Conservation (phyloP, 495 filamentous ascomycete species). For the Tuber microsphaerosporum region DNA sequence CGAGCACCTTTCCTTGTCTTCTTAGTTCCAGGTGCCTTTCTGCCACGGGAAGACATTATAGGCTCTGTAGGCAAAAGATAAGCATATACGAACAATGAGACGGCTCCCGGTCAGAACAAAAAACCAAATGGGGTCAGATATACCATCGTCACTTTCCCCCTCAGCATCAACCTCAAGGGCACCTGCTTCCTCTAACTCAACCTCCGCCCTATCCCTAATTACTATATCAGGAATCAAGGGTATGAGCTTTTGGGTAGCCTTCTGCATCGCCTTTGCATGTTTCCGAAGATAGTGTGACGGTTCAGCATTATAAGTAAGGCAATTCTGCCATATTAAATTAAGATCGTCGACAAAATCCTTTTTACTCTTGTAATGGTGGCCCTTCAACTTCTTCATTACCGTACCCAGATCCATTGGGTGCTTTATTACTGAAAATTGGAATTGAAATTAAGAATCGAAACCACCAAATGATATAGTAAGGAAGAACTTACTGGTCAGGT, state of each 20-base stretch:
- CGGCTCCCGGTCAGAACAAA: conserved; percentile 19
- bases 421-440: conserved; percentile 66
- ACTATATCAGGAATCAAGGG: conserved; percentile 89
- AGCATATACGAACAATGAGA: conserved; percentile 15
- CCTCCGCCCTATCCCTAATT: conserved; percentile 82
- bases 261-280: conserved; percentile 91
- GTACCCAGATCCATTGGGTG: conserved; percentile 95
- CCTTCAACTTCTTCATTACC: conserved; percentile 97
- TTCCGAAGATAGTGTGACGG: conserved; percentile 79
- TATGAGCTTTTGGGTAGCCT: conserved; percentile 90
- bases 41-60: conserved; percentile 91
- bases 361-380: conserved; percentile 81
- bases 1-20: conserved; percentile 77
- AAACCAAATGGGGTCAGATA: conserved; percentile 12
- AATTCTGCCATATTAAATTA: conserved; percentile 94
- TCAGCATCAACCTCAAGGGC: conserved; percentile 71
- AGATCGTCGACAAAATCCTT: conserved; percentile 88
- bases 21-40: conserved; percentile 74
- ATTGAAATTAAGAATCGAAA: conserved; percentile 11
- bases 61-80: conserved; percentile 55
- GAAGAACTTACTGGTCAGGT: conserved; percentile 64
- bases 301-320: conserved; percentile 88
- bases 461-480: conserved; percentile 11
- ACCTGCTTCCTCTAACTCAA: conserved; percentile 85
- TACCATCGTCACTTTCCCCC: conserved; percentile 78